A percentile compares a stretch with the other conserved stretches of the same genome.
These are phyloP conservation scores for Umbellularia californica DNA, from an alignment of 164 flowering plant genomes.

Conservation along the genomic window DNA sequence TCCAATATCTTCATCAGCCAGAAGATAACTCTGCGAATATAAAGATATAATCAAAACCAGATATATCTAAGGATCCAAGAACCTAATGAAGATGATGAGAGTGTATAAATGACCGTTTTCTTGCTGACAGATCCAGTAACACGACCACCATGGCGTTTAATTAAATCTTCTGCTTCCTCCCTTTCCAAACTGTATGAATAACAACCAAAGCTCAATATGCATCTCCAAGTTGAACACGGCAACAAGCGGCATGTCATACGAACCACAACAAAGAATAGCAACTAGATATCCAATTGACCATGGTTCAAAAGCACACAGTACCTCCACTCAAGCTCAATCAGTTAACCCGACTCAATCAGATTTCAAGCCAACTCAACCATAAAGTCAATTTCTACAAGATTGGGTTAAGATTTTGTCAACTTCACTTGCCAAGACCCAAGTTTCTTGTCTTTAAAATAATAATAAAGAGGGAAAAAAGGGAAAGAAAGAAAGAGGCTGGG, in stretches of 20 bases:
- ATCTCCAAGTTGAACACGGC: background rate
- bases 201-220: constrained; percentile 4
- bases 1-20: constrained; percentile 95
- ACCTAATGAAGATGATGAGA: background rate
- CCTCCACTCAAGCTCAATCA: background rate
- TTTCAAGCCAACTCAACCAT: too few species aligned
- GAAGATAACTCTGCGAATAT: constrained; percentile 72
- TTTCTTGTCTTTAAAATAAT: too few species aligned
- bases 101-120: constrained; percentile 57
- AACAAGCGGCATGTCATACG: background rate
- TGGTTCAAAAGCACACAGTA: background rate
- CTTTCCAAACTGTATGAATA: constrained; percentile 71
- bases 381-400: too few species aligned
- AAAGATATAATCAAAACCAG: constrained; percentile 6
- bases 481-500: too few species aligned
- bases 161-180: constrained; percentile 95
- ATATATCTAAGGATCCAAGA: background rate
- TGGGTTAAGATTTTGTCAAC: too few species aligned
- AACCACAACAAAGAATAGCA: background rate
- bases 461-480: too few species aligned
- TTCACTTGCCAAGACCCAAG: too few species aligned
- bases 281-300: background rate
- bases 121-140: constrained; percentile 95
- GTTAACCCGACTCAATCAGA: too few species aligned
- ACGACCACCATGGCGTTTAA: constrained; percentile 96